Evolutionary conservation across 2,329 filamentous ascomycete species (phyloP).

Genomic region (Aspergillus spinulosporus): DNA sequence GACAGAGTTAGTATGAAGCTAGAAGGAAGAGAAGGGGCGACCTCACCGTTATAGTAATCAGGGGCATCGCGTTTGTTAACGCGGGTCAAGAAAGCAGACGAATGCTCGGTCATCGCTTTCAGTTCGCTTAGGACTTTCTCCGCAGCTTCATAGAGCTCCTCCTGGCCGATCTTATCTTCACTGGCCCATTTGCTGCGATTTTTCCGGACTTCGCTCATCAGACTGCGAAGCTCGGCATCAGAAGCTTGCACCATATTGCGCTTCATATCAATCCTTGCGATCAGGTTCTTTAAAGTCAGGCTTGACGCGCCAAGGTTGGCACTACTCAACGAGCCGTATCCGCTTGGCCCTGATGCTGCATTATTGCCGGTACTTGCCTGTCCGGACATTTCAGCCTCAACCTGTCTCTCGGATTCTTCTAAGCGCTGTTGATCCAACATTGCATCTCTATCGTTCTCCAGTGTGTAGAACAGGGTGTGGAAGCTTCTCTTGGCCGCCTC

Average conservation of each 20-base stretch:
- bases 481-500: constrained; percentile 88
- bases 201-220: constrained; percentile 97
- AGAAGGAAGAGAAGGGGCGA: not conserved
- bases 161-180: constrained; percentile 95
- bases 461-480: constrained; percentile 88
- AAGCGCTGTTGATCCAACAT: constrained; percentile 98
- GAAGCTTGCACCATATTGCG: constrained; percentile 86
- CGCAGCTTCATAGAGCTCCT: constrained; percentile 93
- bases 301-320: constrained; percentile 95
- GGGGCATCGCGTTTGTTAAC: constrained; percentile 97
- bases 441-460: constrained; percentile 91
- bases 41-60: constrained; percentile 86
- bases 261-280: constrained; percentile 91
- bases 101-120: constrained; percentile 96
- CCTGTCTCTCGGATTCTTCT: constrained; percentile 92
- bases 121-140: constrained; percentile 97
- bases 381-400: constrained; percentile 89
- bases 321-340: constrained; percentile 86
- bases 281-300: constrained; percentile 93
- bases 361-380: constrained; percentile 57
- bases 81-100: constrained; percentile 87
- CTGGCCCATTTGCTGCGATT: constrained; percentile 99
- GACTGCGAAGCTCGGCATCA: constrained; percentile 83
- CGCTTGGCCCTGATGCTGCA: constrained; percentile 57
- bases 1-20: constrained; percentile 23